Evolutionary conservation across 768 basidiomycete species (phyloP).

Genomic region (Tylopilus cervinicoccineus): DNA sequence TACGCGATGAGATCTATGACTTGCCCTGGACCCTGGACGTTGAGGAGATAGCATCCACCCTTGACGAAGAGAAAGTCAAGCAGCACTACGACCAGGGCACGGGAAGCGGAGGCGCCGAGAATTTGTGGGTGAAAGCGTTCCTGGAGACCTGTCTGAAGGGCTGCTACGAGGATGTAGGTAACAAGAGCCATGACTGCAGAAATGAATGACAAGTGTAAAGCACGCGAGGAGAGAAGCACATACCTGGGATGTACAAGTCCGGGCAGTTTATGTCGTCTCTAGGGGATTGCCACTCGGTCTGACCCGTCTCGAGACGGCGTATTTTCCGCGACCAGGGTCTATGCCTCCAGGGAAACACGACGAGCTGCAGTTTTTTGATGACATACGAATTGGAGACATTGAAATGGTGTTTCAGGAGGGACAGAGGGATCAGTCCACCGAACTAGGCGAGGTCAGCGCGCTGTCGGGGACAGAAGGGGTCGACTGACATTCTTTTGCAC

Average conservation of each 20-base stretch:
- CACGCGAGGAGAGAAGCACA: conserved; percentile 13
- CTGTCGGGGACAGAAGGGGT: background rate
- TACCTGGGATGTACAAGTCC: conserved; percentile 94
- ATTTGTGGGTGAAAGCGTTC: conserved; percentile 85
- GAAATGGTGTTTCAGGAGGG: conserved; percentile 84
- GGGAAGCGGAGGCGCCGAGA: conserved; percentile 81
- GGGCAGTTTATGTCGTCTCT: conserved; percentile 94
- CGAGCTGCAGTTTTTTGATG: conserved; percentile 76
- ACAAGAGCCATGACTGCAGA: conserved; percentile 87
- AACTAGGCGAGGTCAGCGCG: conserved; percentile 45
- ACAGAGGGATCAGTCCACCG: conserved; percentile 71
- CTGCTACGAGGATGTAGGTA: conserved; percentile 89
- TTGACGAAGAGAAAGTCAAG: conserved; percentile 89
- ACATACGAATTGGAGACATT: conserved; percentile 97
- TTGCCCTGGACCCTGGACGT: conserved; percentile 69
- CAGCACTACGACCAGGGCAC: conserved; percentile 78
- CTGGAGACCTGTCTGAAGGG: conserved; percentile 78
- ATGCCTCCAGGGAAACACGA: conserved; percentile 96
- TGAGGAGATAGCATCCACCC: conserved; percentile 89
- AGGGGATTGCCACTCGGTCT: conserved; percentile 80
- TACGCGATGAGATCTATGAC: conserved; percentile 86
- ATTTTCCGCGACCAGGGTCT: conserved; percentile 78
- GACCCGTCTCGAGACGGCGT: conserved; percentile 56
- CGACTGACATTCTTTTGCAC: conserved; percentile 85
- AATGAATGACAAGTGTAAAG: conserved; percentile 9